These are phyloP conservation scores for Podila verticillata DNA, from an alignment of 192 early-diverging fungal genomes.

Conservation along the genomic window DNA sequence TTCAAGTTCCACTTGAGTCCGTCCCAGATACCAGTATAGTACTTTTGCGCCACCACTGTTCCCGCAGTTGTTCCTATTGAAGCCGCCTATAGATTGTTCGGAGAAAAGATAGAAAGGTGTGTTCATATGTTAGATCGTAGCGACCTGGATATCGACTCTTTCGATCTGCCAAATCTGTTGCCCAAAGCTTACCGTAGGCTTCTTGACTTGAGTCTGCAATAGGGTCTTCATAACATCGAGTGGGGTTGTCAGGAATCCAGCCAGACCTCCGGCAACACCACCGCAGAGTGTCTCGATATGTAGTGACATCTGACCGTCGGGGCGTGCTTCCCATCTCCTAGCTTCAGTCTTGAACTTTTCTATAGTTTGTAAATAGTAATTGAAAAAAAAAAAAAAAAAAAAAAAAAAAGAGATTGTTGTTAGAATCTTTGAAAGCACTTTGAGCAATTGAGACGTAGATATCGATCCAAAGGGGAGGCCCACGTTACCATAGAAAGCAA, in stretches of 20 bases:
- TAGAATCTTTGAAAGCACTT: background rate
- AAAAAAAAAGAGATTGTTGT: background rate
- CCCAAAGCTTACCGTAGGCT: conserved; percentile 21
- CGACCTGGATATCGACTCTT: background rate
- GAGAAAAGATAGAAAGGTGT: too few species aligned
- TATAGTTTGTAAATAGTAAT: conserved; percentile 6
- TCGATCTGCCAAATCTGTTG: background rate
- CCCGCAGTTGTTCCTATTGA: conserved; percentile 27
- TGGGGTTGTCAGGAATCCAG: conserved; percentile 66
- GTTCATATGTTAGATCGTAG: too few species aligned
- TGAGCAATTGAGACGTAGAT: background rate
- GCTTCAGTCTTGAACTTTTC: conserved; percentile 67
- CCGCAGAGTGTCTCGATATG: conserved; percentile 58
- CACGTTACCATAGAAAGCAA: conserved; percentile 65
- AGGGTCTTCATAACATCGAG: conserved; percentile 69
- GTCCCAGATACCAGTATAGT: conserved; percentile 65
- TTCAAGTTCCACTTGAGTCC: conserved; percentile 66
- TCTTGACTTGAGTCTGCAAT: conserved; percentile 63
- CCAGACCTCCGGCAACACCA: conserved; percentile 64
- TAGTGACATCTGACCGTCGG: conserved; percentile 57
- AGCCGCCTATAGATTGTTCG: background rate
- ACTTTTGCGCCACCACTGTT: conserved; percentile 31
- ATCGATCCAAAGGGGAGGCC: background rate
- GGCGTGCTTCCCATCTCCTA: conserved; percentile 39
- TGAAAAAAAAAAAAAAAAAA: background rate